Percentiles rank a stretch among this genome's conserved stretches.
These are phyloP conservation scores for Wickerhamomyces ciferrii DNA, from an alignment of 805 yeast genomes.

Conservation along the genomic window DNA sequence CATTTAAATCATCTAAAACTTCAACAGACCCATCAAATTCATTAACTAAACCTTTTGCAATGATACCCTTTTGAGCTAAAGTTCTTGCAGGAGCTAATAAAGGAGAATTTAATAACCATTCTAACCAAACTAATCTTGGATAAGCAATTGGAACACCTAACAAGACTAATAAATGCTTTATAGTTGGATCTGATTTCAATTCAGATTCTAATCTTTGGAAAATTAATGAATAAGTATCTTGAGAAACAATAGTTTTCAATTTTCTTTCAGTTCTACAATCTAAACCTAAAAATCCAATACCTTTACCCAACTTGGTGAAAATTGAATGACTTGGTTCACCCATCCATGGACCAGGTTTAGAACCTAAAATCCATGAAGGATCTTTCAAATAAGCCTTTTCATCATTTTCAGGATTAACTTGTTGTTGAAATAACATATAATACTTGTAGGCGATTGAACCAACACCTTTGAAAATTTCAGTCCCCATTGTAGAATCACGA, in stretches of 20 bases:
- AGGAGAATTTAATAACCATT: constrained; percentile 60
- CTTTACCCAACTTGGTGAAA: constrained; percentile 69
- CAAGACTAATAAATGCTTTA: constrained; percentile 76
- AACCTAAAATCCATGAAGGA: constrained; percentile 60
- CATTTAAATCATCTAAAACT: constrained; percentile 87
- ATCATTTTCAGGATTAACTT: constrained; percentile 43
- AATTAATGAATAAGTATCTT: constrained; percentile 50
- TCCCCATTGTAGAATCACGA: constrained; percentile 65
- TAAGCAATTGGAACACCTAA: constrained; percentile 94
- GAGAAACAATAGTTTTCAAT: constrained; percentile 47
- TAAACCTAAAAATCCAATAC: constrained; percentile 67
- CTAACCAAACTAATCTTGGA: constrained; percentile 91
- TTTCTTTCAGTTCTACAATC: constrained; percentile 94
- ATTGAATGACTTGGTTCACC: constrained; percentile 60
- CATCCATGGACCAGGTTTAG: constrained; percentile 62
- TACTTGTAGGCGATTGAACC: constrained; percentile 81
- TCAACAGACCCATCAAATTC: constrained; percentile 92
- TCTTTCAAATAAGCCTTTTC: constrained; percentile 34
- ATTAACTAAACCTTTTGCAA: constrained; percentile 72
- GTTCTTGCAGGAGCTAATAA: constrained; percentile 59
- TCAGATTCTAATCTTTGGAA: constrained; percentile 60
- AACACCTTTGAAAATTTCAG: constrained; percentile 61
- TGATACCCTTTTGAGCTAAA: constrained; percentile 54
- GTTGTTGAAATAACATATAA: constrained; percentile 91
- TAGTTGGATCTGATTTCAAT: constrained; percentile 39